Evolutionary conservation across 192 early-diverging fungal genomes (phyloP).

Genomic region (Coemansia sp.): DNA sequence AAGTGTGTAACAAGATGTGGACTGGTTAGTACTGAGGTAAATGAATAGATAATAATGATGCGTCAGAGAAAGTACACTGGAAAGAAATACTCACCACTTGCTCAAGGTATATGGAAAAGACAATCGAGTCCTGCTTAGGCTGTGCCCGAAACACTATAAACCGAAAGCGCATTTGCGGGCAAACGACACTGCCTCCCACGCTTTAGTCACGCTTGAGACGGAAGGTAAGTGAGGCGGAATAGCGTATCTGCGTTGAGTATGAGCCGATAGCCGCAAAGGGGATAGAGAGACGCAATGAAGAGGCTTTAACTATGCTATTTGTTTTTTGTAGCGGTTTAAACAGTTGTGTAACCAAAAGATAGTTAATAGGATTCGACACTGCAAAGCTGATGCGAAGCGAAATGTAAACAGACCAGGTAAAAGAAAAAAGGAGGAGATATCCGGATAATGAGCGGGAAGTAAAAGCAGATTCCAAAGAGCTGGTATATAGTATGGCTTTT

Average conservation of each 20-base stretch:
- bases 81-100: conserved; percentile 23
- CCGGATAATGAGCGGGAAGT: background rate
- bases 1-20: background rate
- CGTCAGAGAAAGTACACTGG: background rate
- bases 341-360: background rate
- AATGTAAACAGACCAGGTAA: background rate
- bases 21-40: background rate
- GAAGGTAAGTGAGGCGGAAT: background rate
- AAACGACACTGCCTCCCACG: background rate
- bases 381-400: background rate
- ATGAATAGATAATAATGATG: background rate
- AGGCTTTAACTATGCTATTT: background rate
- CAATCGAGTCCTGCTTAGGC: conserved; percentile 36
- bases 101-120: conserved; percentile 46
- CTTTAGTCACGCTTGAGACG: background rate
- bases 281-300: background rate
- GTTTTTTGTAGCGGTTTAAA: background rate
- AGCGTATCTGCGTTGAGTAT: background rate
- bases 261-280: background rate
- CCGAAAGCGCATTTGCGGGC: conserved; percentile 45
- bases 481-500: no score
- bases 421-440: background rate
- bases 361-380: background rate
- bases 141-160: conserved; percentile 55
- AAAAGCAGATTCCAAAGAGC: background rate